Conservation (phyloP, 805 yeast species). For the Pichia membranifaciens region DNA sequence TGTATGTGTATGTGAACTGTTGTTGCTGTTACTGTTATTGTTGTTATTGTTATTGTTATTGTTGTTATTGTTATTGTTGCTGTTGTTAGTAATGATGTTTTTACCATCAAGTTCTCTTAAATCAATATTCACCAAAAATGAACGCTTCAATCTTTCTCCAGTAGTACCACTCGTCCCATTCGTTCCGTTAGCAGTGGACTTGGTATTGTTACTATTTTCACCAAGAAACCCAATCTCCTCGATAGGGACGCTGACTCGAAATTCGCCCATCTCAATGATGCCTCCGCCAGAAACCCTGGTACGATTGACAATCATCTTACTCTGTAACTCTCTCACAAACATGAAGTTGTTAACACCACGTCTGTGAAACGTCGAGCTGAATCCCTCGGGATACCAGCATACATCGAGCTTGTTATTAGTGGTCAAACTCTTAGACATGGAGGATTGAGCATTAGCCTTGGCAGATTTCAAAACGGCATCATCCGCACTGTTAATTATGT, state of each 20-base stretch:
- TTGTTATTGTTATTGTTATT: not conserved
- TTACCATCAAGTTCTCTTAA: conserved; percentile 37
- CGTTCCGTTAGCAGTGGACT: conserved; percentile 30
- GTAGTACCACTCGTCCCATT: not conserved
- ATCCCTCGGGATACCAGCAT: conserved; percentile 41
- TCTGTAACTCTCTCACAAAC: conserved; percentile 46
- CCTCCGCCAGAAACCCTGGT: conserved; percentile 23
- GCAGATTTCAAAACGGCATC: not conserved
- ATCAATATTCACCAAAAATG: conserved; percentile 38
- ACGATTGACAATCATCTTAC: conserved; percentile 39
- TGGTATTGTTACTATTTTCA: conserved; percentile 37
- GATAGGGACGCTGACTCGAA: conserved; percentile 37
- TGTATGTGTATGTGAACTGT: no score
- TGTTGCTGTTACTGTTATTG: not conserved
- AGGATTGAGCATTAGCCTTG: conserved; percentile 1
- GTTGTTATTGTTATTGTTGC: not conserved
- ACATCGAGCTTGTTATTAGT: conserved; percentile 20
- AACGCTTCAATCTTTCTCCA: conserved; percentile 28
- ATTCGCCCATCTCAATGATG: conserved; percentile 35
- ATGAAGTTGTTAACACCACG: conserved; percentile 44
- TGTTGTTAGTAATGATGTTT: not conserved
- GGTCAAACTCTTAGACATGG: conserved; percentile 14
- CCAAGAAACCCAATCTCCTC: conserved; percentile 30
- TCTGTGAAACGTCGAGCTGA: conserved; percentile 43
- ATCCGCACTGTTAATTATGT: not conserved